Evolutionary conservation across 345 rosid species (phyloP), one percentile per base, ranked within the genome.

Genomic region (Hevea brasiliensis): DNA sequence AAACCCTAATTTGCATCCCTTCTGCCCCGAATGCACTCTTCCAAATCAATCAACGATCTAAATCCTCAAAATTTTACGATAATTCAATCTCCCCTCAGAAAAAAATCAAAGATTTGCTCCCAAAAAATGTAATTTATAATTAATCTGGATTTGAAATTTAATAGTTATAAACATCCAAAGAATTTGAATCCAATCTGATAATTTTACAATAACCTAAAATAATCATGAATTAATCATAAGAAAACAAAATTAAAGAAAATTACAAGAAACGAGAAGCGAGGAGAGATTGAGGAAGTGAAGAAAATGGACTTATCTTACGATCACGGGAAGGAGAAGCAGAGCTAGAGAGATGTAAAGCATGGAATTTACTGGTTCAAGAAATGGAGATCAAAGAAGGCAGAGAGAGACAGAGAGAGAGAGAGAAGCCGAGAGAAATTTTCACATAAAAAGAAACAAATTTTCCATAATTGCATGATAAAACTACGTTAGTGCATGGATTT

Each of bases 1-100:
- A 69, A 61, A 76, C 53, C 62, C 63, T 53, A 41, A 80, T 48
- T 47, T 32, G 21, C 67, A 24, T 50, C 65, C 45, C 68, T 10
- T 17, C 21, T 26, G 64, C 54, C 44, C 51, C 29, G 24, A 74
- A 20, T 26, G 23, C 54, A 44, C 40, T 53, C 37, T 48, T 70
- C 35, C 12, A 54, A 65, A 63, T 62, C 35, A 40, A 61, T 21
- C 50, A 32, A 47, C 29, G 13, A 65, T 50, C 17, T 32, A 2
- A 32, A 32, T 1, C 37, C 37, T 32, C 37, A 32, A 32, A 1
- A 17, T 20, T 13, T 11, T 4, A 68, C n/a, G 18, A 21, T 15
- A 21, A 54, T 50, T 44, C 21, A 21, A 24, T 45, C 10, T 4
- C 15, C 45, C 17, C 26, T 2, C 15, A 65, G 24, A 58, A 24